Base-by-base conservation (phyloP, 192 early-diverging fungal species). In the Backusella tuberculispora region DNA sequence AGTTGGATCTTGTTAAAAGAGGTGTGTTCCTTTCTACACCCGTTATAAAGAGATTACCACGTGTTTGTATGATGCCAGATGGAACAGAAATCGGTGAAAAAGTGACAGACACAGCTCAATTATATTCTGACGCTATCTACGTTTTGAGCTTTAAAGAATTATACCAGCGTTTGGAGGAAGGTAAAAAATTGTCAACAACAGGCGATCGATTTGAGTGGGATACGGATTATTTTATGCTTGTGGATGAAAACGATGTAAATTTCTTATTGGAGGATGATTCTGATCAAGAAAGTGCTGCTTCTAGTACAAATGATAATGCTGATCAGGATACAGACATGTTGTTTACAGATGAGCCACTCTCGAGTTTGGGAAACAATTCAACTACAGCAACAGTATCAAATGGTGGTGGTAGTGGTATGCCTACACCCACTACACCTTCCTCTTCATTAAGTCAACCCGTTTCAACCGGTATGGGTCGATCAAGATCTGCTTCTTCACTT, bases 171-270 rank as follows among this genome's bases (percentile, higher is more conserved):
- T 72, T 90, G 29, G 48, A 82, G 8, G 77, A 78, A 45, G 63
- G 65, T 17, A 60, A 19, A 26, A 43, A 60, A 41, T 64, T 24
- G 7, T 45, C 60, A 10, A 19, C 38, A 9, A 46, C 79, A 13
- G 82, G 76, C 1, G 83, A 83, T 38, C 72, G 80, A 46, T 85
- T 88, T 73, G 82, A 87, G 48, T 85, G 84, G 82, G 86, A 88
- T 63, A 83, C 83, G 3, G 84, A 90, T 69, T 88, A 89, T 50
- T 89, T 89, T 68, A 67, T 83, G 71, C 76, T 86, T 26, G 82
- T 85, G 37, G 89, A 90, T 77, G 83, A 84, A 37, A 83, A 88
- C 24, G 88, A 86, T 50, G 80, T 90, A 37, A 88, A 89, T 44
- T 90, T 90, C 67, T 75, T 90, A 41, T 72, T 82, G n/a, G 74